These are phyloP conservation scores for Clarireedia hainanense DNA, from an alignment of 2,329 filamentous ascomycete species.

Conservation along the genomic window DNA sequence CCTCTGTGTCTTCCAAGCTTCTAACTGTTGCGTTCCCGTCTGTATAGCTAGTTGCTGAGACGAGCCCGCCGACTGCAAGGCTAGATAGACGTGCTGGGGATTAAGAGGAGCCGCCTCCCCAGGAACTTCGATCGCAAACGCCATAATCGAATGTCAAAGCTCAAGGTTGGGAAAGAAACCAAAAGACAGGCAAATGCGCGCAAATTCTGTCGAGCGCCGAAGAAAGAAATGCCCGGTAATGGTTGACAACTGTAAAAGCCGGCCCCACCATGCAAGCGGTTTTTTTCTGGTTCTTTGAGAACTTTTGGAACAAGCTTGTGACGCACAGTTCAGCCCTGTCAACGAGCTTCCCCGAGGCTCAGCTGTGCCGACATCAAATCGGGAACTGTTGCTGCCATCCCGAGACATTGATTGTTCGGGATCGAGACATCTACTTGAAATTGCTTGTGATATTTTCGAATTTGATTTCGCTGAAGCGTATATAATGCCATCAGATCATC, in stretches of 20 bases:
- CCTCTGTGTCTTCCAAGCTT: conserved; percentile 59
- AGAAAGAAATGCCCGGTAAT: neutral
- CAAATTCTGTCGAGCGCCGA: neutral
- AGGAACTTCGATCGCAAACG: conserved; percentile 67
- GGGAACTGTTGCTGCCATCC: too few species aligned
- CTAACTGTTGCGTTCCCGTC: conserved; percentile 59
- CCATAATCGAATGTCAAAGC: conserved; percentile 43
- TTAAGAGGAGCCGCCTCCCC: conserved; percentile 71
- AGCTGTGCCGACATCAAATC: too few species aligned
- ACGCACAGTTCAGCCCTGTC: conserved; percentile 4
- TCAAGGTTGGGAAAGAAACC: neutral
- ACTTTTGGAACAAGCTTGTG: conserved; percentile 1
- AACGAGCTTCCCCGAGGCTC: too few species aligned
- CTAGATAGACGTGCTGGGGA: conserved; percentile 54
- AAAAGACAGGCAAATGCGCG: neutral
- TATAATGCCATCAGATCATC: too few species aligned
- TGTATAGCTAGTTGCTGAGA: conserved; percentile 56
- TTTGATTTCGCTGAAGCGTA: too few species aligned
- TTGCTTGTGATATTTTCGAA: too few species aligned
- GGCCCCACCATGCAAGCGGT: conserved; percentile 5
- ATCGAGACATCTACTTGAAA: too few species aligned
- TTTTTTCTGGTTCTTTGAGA: conserved; percentile 3
- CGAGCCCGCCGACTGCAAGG: conserved; percentile 56
- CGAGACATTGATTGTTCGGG: too few species aligned
- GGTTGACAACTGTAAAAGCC: neutral